These are phyloP conservation scores for Rauvolfia tetraphylla DNA, from an alignment of 257 asterid species.

Conservation along the genomic window DNA sequence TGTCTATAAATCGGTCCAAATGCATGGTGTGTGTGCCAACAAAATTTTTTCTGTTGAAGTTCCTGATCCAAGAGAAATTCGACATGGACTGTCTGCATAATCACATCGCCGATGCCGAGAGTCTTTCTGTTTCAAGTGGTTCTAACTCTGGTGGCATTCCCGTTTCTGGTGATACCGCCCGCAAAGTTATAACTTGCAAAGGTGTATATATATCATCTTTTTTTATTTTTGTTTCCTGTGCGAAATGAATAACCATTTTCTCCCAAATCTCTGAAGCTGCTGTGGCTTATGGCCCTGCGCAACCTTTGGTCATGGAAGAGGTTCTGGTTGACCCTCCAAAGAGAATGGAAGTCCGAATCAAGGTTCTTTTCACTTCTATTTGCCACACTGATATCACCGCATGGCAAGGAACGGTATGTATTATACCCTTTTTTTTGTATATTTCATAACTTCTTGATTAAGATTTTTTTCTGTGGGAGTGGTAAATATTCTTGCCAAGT, in stretches of 20 bases:
- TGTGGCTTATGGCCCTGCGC: constrained; percentile 65
- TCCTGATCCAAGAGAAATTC: too few relatives aligned
- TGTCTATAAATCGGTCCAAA: not conserved
- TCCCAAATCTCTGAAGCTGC: constrained; percentile 45
- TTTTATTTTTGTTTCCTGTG: too few relatives aligned
- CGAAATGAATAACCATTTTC: too few relatives aligned
- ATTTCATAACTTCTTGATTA: too few relatives aligned
- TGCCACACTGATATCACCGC: constrained; percentile 80
- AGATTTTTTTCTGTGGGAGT: too few relatives aligned
- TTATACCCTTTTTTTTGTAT: too few relatives aligned
- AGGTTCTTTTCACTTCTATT: constrained; percentile 62
- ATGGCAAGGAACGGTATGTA: constrained; percentile 69
- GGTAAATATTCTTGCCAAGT: too few relatives aligned
- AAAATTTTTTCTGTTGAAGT: too few relatives aligned
- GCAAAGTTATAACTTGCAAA: not conserved
- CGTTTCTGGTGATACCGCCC: not conserved
- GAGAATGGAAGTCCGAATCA: constrained; percentile 67
- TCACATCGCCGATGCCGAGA: too few relatives aligned
- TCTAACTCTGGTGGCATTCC: not conserved
- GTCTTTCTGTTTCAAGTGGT: not conserved
- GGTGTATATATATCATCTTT: not conserved
- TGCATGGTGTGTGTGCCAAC: not conserved
- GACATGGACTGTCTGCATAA: too few relatives aligned
- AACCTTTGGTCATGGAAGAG: constrained; percentile 63
- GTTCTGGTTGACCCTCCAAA: constrained; percentile 68